phyloP scores from a whole-genome alignment of 352 stramenopile genomes.

The Phytopythium oedochilum region DNA sequence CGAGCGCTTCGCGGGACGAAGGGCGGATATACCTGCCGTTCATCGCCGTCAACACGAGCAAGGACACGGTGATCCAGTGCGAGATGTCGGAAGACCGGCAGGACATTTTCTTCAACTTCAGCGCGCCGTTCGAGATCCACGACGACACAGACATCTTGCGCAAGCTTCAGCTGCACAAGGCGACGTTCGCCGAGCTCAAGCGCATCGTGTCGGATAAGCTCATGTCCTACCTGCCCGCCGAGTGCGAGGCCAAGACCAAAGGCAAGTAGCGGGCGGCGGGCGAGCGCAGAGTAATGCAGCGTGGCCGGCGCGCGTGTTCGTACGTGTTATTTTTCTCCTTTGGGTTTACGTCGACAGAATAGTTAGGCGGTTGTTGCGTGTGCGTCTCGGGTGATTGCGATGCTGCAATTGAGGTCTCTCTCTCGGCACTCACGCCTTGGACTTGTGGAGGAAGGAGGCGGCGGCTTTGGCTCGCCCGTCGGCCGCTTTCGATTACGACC shows the following conservation, averaged over 20 bases:
- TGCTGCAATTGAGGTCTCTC: not conserved
- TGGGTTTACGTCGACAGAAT: constrained; percentile 7
- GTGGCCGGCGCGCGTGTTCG: not conserved
- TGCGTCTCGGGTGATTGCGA: not conserved
- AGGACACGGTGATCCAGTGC: constrained; percentile 94
- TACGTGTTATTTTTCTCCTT: not conserved
- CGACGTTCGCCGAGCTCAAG: constrained; percentile 55
- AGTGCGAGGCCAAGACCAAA: constrained; percentile 74
- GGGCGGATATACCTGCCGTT: constrained; percentile 94
- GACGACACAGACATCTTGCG: constrained; percentile 97
- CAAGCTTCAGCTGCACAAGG: constrained; percentile 89
- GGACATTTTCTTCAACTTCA: constrained; percentile 98
- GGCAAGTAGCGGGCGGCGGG: constrained; percentile 17
- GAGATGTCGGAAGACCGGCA: constrained; percentile 95
- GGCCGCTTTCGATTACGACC: constrained; percentile 10
- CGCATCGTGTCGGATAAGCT: constrained; percentile 73
- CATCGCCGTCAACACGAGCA: constrained; percentile 95
- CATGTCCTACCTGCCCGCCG: constrained; percentile 67
- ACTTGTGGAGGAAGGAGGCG: not conserved
- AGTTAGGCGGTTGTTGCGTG: constrained; percentile 5
- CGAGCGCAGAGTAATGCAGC: not conserved
- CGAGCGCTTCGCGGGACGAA: constrained; percentile 47
- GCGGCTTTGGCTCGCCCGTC: not conserved
- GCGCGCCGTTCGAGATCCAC: constrained; percentile 95
- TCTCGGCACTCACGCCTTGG: not conserved